Conservation (phyloP, 345 rosid genomes). For the Salix udensis region DNA sequence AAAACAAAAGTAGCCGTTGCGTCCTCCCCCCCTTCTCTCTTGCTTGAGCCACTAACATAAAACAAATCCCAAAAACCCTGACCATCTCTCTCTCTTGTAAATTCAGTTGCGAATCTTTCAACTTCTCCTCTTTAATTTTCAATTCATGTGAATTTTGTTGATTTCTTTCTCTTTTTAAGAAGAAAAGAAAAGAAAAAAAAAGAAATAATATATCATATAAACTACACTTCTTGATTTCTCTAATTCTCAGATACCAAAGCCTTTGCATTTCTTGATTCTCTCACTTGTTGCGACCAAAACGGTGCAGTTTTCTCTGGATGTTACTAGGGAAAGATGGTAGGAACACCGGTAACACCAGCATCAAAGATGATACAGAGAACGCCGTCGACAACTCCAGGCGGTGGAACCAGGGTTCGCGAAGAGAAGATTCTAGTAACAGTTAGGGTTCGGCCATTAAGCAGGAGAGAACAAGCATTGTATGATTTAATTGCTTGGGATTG, state of each 20-base stretch:
- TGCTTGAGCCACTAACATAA: not conserved
- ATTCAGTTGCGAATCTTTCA: slow-evolving; percentile 9
- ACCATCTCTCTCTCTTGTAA: not conserved
- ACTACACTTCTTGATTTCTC: not conserved
- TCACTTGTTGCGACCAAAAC: not conserved
- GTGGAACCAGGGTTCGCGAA: slow-evolving; percentile 55
- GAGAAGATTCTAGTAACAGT: slow-evolving; percentile 90
- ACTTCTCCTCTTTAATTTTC: not conserved
- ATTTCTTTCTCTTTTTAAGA: not conserved
- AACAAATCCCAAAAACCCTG: not conserved
- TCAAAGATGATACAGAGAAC: slow-evolving; percentile 27
- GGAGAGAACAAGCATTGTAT: slow-evolving; percentile 78
- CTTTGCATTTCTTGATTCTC: not conserved
- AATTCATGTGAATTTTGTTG: slow-evolving; percentile 18
- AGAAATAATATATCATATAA: not conserved
- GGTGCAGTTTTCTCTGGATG: slow-evolving; percentile 5
- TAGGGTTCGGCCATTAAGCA: slow-evolving; percentile 71
- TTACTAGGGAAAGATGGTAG: slow-evolving; percentile 42
- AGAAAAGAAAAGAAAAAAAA: slow-evolving; percentile 10
- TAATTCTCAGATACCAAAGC: not conserved
- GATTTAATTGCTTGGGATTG: slow-evolving; percentile 96
- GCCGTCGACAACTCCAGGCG: slow-evolving; percentile 47
- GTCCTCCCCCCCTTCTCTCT: not conserved
- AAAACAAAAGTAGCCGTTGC: slow-evolving; percentile 44
- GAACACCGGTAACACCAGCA: slow-evolving; percentile 58